phyloP scores from a whole-genome alignment of 306 rosid species.

The Hylodesmum podocarpum region DNA sequence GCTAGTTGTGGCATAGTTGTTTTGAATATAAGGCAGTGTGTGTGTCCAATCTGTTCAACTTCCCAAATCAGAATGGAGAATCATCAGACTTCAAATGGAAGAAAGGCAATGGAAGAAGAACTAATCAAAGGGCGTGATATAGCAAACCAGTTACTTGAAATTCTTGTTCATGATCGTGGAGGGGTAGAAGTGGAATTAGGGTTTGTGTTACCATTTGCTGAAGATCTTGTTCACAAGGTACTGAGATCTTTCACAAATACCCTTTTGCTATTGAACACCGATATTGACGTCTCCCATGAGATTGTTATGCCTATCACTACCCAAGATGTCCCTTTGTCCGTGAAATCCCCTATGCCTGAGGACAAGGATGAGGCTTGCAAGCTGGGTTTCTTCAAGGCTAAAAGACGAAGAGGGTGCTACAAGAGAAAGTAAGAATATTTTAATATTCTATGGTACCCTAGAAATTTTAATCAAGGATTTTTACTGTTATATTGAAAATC shows the following conservation, averaged over 20 bases:
- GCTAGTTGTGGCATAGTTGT: background rate
- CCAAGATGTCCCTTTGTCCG: constrained; percentile 1
- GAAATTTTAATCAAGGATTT: too few relatives aligned
- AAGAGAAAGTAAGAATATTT: constrained; percentile 33
- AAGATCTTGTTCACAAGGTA: constrained; percentile 26
- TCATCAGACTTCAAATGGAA: background rate
- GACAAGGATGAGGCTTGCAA: background rate
- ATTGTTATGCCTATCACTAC: background rate
- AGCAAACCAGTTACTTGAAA: constrained; percentile 29
- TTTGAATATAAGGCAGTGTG: background rate
- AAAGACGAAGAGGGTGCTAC: constrained; percentile 6
- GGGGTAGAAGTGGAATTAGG: background rate
- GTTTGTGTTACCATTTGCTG: background rate
- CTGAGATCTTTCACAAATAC: constrained; percentile 28
- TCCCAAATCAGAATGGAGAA: constrained; percentile 17
- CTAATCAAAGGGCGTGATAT: constrained; percentile 23
- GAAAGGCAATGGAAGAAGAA: constrained; percentile 20
- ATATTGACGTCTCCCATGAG: background rate
- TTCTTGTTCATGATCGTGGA: background rate
- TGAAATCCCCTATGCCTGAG: background rate
- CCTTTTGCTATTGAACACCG: constrained; percentile 26
- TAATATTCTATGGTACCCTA: too few relatives aligned
- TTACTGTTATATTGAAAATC: too few relatives aligned
- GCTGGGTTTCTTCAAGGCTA: background rate
- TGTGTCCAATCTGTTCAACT: background rate